phyloP scores from a whole-genome alignment of 768 basidiomycete species.

The Boletus reticuloceps region DNA sequence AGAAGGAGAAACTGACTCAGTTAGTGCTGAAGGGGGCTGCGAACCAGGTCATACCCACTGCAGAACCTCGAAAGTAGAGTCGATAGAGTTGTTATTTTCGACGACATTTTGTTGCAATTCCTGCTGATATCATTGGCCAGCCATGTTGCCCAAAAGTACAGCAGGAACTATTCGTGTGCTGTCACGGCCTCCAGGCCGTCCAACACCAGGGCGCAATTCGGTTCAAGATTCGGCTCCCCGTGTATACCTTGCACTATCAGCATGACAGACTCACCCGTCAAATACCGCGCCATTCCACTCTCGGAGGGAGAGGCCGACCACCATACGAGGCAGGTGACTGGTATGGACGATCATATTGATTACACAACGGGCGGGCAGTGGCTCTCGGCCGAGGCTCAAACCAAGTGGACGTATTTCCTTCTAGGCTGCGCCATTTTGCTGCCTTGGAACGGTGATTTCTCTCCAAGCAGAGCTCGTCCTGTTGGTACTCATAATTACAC shows the following conservation, averaged over 20 bases:
- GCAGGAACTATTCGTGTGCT: no score
- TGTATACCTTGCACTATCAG: background rate
- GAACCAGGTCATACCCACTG: conserved; percentile 57
- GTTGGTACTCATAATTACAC: conserved; percentile 1
- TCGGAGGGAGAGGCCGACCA: conserved; percentile 10
- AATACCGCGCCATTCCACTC: conserved; percentile 22
- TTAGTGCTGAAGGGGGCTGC: conserved; percentile 50
- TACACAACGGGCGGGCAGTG: conserved; percentile 25
- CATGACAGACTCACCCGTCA: conserved; percentile 9
- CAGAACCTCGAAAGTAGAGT: conserved; percentile 8
- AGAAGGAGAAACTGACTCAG: conserved; percentile 54
- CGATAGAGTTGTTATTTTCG: background rate
- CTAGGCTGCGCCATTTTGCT: conserved; percentile 78
- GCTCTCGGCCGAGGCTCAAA: conserved; percentile 36
- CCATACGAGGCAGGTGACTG: conserved; percentile 2
- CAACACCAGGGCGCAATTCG: no score
- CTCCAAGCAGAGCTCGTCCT: background rate
- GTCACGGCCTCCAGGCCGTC: no score
- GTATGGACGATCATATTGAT: background rate
- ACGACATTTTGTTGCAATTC: no score
- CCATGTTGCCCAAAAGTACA: no score
- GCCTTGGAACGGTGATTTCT: conserved; percentile 81
- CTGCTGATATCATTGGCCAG: no score
- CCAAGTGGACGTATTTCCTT: conserved; percentile 66
- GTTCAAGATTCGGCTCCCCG: background rate